Evolutionary conservation across 2,329 filamentous ascomycete species (phyloP), one percentile per base, ranked within the genome.

Genomic region (Xylariaceae sp.): DNA sequence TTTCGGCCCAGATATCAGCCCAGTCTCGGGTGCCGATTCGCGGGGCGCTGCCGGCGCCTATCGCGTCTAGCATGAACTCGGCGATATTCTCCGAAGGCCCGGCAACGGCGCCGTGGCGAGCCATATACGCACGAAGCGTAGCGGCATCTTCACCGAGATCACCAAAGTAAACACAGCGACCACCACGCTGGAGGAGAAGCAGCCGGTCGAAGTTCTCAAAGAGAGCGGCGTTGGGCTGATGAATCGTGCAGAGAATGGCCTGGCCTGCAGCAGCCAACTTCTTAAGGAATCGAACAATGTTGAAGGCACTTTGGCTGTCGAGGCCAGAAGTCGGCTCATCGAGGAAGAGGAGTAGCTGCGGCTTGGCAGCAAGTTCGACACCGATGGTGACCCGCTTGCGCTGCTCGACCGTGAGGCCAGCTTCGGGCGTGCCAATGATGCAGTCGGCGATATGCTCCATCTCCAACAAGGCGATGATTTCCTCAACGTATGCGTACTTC

Each of bases 181-280:
- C 90, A 56, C 90, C 90, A 41, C 81, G 80, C 70, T 92, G 84
- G 2, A 95, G 78, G 2, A 95, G 78, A 4, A 95, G 74, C 1
- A 96, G 78, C 9, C 89, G 81, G 67, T 95, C 90, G 61, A 95
- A 96, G 70, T 91, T 87, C 70, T 94, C 88, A 63, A 96, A 95
- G 0, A 95, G 77, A 0, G 88, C 85, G 12, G 88, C 88, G 61
- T 91, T 92, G 1, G 91, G 90, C 68, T 95, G 91, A 69, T 95
- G 91, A 60, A 95, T 95, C 0, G 91, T 95, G 73, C 89, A 95
- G 3, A 95, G 79, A 62, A 95, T 90, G 7, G 90, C 90, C 68
- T 95, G 91, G 1, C 90, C 91, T 2, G 87, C 87, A n/a, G 80
- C 76, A 48, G 87, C 84, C 4, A 90, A 79, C 72, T 89, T 90